Conservation (phyloP, 495 filamentous ascomycete genomes). For the Rostrohypoxylon terebratum region DNA sequence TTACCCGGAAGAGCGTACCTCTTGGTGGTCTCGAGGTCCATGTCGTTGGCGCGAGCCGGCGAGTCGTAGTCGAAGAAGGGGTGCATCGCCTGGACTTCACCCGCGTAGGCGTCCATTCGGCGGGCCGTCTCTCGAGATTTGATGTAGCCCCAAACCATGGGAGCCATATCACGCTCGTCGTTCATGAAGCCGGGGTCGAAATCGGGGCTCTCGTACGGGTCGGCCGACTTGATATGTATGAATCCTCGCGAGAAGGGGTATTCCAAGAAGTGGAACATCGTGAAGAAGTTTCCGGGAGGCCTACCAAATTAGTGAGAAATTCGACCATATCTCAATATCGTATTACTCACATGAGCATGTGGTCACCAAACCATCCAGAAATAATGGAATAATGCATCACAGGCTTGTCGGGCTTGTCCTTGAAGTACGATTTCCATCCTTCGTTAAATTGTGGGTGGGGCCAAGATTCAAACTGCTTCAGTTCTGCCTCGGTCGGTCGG, state of each 20-base stretch:
- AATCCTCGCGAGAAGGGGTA: constrained; percentile 83
- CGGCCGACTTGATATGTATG: constrained; percentile 76
- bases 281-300: constrained; percentile 84
- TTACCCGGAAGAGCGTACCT: constrained; percentile 80
- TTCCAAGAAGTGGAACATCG: constrained; percentile 88
- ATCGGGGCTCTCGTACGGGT: constrained; percentile 79
- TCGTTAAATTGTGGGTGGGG: constrained; percentile 73
- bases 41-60: constrained; percentile 73
- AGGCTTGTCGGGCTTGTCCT: constrained; percentile 86
- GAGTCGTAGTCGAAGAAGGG: constrained; percentile 76
- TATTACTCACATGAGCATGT: constrained; percentile 68
- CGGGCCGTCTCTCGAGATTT: constrained; percentile 85
- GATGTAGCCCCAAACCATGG: constrained; percentile 89
- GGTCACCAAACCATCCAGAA: constrained; percentile 74
- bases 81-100: constrained; percentile 77
- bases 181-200: constrained; percentile 91
- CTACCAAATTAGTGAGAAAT: constrained; percentile 29
- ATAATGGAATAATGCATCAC: constrained; percentile 86
- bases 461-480: constrained; percentile 73
- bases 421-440: constrained; percentile 86
- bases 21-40: constrained; percentile 79
- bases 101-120: constrained; percentile 81
- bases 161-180: constrained; percentile 83
- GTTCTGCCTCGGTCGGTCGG: constrained; percentile 75
- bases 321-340: background rate